Evolutionary conservation across 2,329 filamentous ascomycete species (phyloP), one percentile per base, ranked within the genome.

Genomic region (Microsporum ferrugineum): DNA sequence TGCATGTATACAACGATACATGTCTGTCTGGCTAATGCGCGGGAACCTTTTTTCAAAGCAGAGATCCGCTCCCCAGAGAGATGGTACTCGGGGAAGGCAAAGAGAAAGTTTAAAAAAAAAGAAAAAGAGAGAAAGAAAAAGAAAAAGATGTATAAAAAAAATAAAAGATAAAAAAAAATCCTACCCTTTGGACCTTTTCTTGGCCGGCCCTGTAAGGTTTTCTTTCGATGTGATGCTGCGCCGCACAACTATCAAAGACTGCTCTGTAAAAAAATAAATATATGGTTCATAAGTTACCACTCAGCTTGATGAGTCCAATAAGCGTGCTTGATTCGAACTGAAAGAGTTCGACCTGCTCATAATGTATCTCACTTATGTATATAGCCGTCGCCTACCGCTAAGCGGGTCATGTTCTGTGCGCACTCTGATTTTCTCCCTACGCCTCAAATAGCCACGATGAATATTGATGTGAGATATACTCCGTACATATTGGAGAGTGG

Each of bases 381-480:
- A 53, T 36, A 55, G 17, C 31, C 31, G 31, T 55, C 49, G 33
- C 29, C 29, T 49, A 49, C 45, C 23, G 23, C 45, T 14, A 49
- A 8, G 45, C 45, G 27, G 45, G 45, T 29, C 45, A 29, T 49
- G 27, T 31, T 29, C 10, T 31, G 45, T 31, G 27, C 5, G 45
- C 23, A 3, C 4, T 29, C 23, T 23, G 23, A 12, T 49, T 31
- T 23, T 49, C 23, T 23, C 23, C 23, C 17, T 43, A 43, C 39
- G 39, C 39, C 39, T 12, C 31, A 49, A 49, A 31, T 49, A 49
- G 45, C 31, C 23, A 49, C 27, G 2, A 14, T 47, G 10, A 29
- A 49, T 49, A 49, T 49, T 29, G 45, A 49, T 49, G 45, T 49
- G 45, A 49, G 45, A 49, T 49, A 49, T 49, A 36, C 49, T 55